Base-by-base conservation (phyloP, 768 basidiomycete genomes). In the Tulasnella sp. region DNA sequence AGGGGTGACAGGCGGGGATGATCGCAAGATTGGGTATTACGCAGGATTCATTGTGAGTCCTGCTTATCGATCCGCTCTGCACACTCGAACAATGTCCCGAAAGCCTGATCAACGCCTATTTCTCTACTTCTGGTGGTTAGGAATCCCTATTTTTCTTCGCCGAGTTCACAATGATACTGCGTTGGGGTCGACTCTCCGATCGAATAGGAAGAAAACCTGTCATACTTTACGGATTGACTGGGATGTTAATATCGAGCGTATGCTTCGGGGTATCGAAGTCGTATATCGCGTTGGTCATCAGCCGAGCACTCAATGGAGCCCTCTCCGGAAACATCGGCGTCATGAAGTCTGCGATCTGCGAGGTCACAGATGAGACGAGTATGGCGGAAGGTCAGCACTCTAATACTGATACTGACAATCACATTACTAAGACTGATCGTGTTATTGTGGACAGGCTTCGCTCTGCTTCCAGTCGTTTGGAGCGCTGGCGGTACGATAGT, bases 141-240 rank as follows among this genome's bases (percentile, higher is more conserved):
- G 50, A 59, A 46, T 62, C 62, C 11, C 29, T 62, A n/a, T 64
- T 64, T 52, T 63, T 59, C 62, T 21, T 62, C 30, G 42, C 62
- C 55, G 61, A 62, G 43, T 46, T 50, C 42, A 17, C 12, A n/a
- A 44, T 50, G 59, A 51, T 62, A 3, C 62, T 62, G 24, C 60
- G 52, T 3, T 64, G 62, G 62, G 63, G 63, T 17, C 49, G 61
- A 21, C 43, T 60, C 22, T 59, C 66, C 12, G 66, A 66, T 56
- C 52, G 57, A n/a, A 43, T 64, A 25, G 66, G 66, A 7, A 57
- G 66, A 5, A 66, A 66, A 46, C 66, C 66, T 34, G 60, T 66
- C 21, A 60, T 66, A 25, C 24, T 65, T 34, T 27, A 24, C 44
- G 65, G 66, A 15, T 60, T 59, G 3, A 5, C 54, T 2, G 63